Conservation (phyloP, 331 rosid genomes). For the Rosa hybrid region DNA sequence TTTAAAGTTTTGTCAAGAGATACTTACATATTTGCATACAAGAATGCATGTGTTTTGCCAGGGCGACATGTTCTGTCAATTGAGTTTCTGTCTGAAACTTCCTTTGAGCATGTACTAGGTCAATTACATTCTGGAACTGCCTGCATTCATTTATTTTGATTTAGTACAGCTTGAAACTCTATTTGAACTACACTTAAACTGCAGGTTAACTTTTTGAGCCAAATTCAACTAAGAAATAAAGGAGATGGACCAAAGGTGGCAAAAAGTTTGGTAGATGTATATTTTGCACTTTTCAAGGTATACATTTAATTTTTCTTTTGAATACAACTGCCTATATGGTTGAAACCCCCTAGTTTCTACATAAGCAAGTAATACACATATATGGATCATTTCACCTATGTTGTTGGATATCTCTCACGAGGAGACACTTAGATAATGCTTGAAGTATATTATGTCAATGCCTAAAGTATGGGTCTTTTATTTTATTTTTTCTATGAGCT, state of each 20-base stretch:
- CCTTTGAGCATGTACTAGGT: background rate
- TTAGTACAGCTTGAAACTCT: conserved; percentile 14
- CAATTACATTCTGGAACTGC: background rate
- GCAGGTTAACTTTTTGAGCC: conserved; percentile 91
- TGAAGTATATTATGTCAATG: background rate
- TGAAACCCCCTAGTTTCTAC: too few species aligned
- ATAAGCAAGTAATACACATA: background rate
- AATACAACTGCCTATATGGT: background rate
- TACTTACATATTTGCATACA: background rate
- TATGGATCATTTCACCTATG: background rate
- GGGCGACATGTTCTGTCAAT: background rate
- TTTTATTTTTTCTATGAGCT: background rate
- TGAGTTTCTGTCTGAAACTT: background rate
- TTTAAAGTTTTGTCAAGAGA: background rate
- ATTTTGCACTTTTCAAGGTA: conserved; percentile 96
- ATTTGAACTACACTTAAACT: conserved; percentile 23
- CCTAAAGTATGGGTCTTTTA: background rate
- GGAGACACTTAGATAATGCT: background rate
- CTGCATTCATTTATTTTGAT: conserved; percentile 14
- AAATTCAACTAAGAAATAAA: conserved; percentile 70
- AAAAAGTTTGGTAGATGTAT: conserved; percentile 82
- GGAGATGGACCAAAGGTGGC: conserved; percentile 98
- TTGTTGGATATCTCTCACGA: background rate
- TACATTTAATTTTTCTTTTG: conserved; percentile 1
- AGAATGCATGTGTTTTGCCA: background rate